Base-by-base conservation (phyloP, 2,329 filamentous ascomycete species). In the Aspergillus quadrilineatus region DNA sequence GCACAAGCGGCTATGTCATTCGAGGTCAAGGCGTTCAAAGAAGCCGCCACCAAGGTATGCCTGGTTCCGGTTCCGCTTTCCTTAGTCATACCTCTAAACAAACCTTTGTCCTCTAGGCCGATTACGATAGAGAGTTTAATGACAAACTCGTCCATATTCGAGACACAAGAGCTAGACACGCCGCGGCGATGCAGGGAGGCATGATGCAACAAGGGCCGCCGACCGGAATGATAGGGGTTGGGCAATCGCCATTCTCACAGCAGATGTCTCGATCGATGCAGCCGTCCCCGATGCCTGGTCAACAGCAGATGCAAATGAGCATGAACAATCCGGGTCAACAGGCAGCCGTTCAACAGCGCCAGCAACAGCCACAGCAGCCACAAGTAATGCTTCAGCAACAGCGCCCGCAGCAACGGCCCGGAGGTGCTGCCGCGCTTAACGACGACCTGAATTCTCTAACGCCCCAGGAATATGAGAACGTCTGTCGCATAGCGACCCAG, bases 221-320 rank as follows among this genome's bases (percentile, higher is more conserved):
- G 9, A 56, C 65, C 43, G 69, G 67, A 12, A 71, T 72, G 62
- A 57, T 63, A 45, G 68, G 70, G 34, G 64, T 68, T 15, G 67
- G 66, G 49, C 73, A 73, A 57, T 76, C 76, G 58, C 75, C 77
- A 36, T 81, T 82, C 57, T 75, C 78, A 10, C 74, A 78, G 17
- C 79, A 81, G 56, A 73, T 82, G 59, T 79, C 77, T 53, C 77
- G 76, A 53, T 78, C 72, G 26, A 77, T 82, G 74, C 81, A 82
- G 60, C 66, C 76, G 4, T 81, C 80, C 2, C 76, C 79, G 0
- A 78, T 83, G 43, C 62, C 70, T 22, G 70, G 67, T 41, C 76
- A 77, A 43, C 69, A 69, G 42, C 70, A 69, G 41, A 69, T 74
- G 67, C 56, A 65, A 4, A 73, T 74, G 68, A 65, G 64, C 4